phyloP scores from a whole-genome alignment of 2,329 filamentous ascomycete genomes.

The Hortaea werneckii region DNA sequence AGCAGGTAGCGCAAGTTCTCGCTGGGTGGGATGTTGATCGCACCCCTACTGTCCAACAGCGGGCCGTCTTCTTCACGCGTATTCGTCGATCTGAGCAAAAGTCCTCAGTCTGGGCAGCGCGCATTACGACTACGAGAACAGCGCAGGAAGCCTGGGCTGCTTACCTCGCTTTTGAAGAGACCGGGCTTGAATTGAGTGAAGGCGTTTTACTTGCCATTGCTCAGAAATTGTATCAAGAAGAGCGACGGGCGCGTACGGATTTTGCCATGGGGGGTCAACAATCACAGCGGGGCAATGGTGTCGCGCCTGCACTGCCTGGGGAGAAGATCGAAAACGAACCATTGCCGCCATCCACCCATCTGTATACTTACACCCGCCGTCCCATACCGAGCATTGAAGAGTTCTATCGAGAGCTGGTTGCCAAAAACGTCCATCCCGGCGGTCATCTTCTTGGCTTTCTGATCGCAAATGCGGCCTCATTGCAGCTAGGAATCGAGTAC shows the following conservation, averaged over 20 bases:
- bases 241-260: constrained; percentile 3
- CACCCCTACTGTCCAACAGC: constrained; percentile 53
- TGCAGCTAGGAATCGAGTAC: constrained; percentile 41
- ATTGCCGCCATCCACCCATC: constrained; percentile 48
- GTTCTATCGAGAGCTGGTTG: constrained; percentile 51
- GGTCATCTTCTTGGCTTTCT: constrained; percentile 46
- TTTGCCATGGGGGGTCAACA: background rate
- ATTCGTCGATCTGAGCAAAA: background rate
- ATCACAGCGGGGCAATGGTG: background rate
- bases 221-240: constrained; percentile 41
- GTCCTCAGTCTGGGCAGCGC: constrained; percentile 42
- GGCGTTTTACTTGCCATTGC: constrained; percentile 48
- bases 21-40: constrained; percentile 54
- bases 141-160: constrained; percentile 56
- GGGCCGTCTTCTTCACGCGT: constrained; percentile 17
- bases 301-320: constrained; percentile 41
- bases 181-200: constrained; percentile 26
- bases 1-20: constrained; percentile 43
- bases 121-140: constrained; percentile 50
- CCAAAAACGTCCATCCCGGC: constrained; percentile 38
- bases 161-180: constrained; percentile 47
- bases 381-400: constrained; percentile 49
- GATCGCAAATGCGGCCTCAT: constrained; percentile 41
- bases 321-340: constrained; percentile 47
- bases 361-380: constrained; percentile 55